Percentiles rank a stretch among this genome's conserved stretches.
phyloP scores from a whole-genome alignment of 129 eudicot species.

The Flaveria bidentis region DNA sequence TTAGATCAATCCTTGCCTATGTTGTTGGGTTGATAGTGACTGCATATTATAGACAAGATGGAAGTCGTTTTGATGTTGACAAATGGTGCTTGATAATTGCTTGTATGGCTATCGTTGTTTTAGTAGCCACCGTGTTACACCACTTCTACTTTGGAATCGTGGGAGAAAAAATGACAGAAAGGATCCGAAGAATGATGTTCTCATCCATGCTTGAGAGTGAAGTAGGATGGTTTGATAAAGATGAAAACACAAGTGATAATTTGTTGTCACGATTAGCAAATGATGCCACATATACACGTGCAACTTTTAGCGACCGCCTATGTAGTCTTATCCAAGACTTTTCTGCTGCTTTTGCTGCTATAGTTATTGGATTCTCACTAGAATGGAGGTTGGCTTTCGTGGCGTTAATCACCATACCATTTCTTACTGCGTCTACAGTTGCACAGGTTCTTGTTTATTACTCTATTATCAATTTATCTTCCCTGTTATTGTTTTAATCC shows the following conservation, averaged over 20 bases:
- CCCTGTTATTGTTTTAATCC: neutral
- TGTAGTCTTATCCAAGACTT: slow-evolving; percentile 47
- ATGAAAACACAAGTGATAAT: slow-evolving; percentile 44
- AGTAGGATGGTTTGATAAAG: slow-evolving; percentile 73
- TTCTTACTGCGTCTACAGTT: slow-evolving; percentile 46
- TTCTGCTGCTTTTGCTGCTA: slow-evolving; percentile 52
- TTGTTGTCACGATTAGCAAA: slow-evolving; percentile 50
- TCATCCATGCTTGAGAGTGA: slow-evolving; percentile 62
- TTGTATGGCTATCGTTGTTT: slow-evolving; percentile 53
- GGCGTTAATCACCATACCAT: slow-evolving; percentile 50
- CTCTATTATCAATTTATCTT: neutral
- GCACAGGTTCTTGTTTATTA: slow-evolving; percentile 46
- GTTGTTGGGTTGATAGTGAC: slow-evolving; percentile 54
- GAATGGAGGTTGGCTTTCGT: slow-evolving; percentile 60
- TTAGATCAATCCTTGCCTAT: slow-evolving; percentile 61
- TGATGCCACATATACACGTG: slow-evolving; percentile 64
- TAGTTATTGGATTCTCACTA: slow-evolving; percentile 51
- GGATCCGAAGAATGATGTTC: slow-evolving; percentile 69
- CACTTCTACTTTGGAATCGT: slow-evolving; percentile 72
- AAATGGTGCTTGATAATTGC: slow-evolving; percentile 71
- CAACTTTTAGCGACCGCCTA: slow-evolving; percentile 56
- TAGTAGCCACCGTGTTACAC: slow-evolving; percentile 57
- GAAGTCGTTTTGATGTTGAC: slow-evolving; percentile 48
- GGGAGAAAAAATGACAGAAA: slow-evolving; percentile 65
- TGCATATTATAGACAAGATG: slow-evolving; percentile 46